Conservation (phyloP, 75 land plant genomes). For the Selaginella moellendorffii region DNA sequence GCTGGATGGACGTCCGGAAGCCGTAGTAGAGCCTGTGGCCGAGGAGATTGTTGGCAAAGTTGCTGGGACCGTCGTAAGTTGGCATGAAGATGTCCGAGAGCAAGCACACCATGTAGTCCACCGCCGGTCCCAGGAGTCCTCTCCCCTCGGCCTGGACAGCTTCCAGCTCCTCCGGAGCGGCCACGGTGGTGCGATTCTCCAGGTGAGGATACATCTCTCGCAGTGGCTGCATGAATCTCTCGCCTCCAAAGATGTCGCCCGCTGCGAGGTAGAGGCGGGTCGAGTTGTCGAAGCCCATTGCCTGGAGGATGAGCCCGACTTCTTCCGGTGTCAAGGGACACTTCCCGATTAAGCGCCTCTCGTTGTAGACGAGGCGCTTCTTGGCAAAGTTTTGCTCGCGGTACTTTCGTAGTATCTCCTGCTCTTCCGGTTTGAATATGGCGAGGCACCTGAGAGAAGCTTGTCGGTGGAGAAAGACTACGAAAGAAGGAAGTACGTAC, state of each 20-base stretch:
- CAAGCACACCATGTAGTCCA: conserved; percentile 8
- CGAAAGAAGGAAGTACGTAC: background rate
- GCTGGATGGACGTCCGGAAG: background rate
- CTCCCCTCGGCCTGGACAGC: background rate
- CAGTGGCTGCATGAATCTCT: conserved; percentile 3
- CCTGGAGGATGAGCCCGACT: conserved; percentile 2
- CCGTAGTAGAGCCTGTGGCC: conserved; percentile 6
- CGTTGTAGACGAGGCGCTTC: background rate
- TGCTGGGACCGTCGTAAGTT: conserved; percentile 10
- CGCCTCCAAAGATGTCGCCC: conserved; percentile 8
- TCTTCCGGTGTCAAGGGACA: conserved; percentile 3
- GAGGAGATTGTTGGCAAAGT: conserved; percentile 7
- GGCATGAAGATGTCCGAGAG: conserved; percentile 6
- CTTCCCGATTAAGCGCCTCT: background rate
- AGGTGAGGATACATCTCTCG: background rate
- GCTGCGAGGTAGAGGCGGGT: conserved; percentile 8
- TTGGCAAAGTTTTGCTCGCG: background rate
- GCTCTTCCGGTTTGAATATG: background rate
- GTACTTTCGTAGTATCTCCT: background rate
- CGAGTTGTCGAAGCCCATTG: conserved; percentile 3
- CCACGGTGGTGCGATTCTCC: conserved; percentile 2
- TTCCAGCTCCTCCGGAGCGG: conserved; percentile 1
- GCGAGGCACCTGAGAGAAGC: background rate
- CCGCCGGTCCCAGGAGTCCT: conserved; percentile 5
- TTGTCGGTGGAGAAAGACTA: too few species aligned